Conservation (phyloP, 176 grass and related monocot species). For the Hyparrhenia diplandra region DNA sequence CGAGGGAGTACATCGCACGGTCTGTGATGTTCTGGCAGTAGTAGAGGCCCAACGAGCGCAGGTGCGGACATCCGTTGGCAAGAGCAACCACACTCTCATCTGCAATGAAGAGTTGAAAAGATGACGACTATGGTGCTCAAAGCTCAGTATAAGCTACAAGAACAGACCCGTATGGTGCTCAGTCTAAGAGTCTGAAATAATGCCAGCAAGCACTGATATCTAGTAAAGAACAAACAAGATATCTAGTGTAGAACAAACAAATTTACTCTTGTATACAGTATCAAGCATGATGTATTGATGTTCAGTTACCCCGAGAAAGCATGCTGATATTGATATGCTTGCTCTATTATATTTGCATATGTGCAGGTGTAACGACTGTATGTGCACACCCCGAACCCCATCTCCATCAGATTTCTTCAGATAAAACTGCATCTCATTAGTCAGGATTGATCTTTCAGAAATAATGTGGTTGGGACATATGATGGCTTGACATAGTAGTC, state of each 20-base stretch:
- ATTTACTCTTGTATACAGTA: neutral
- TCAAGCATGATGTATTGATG: no score
- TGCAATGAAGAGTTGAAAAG: constrained; percentile 2
- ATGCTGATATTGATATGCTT: neutral
- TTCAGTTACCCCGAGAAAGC: neutral
- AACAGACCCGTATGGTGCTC: neutral
- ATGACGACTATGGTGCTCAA: neutral
- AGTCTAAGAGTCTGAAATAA: neutral
- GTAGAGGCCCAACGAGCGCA: constrained; percentile 67
- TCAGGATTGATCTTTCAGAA: neutral
- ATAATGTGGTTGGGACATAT: neutral
- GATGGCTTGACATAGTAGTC: neutral
- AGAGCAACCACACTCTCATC: constrained; percentile 85
- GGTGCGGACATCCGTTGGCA: constrained; percentile 51
- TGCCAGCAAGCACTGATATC: neutral
- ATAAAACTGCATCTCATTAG: neutral
- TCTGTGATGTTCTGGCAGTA: constrained; percentile 92
- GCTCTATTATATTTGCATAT: neutral
- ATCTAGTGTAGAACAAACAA: neutral
- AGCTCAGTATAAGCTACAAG: neutral
- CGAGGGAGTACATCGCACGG: constrained; percentile 81
- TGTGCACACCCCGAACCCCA: neutral
- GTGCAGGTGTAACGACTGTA: neutral
- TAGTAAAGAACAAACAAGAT: neutral
- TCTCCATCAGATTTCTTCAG: neutral